Conservation (phyloP, 2,329 filamentous ascomycete species). For the Furcasterigmium sp. region DNA sequence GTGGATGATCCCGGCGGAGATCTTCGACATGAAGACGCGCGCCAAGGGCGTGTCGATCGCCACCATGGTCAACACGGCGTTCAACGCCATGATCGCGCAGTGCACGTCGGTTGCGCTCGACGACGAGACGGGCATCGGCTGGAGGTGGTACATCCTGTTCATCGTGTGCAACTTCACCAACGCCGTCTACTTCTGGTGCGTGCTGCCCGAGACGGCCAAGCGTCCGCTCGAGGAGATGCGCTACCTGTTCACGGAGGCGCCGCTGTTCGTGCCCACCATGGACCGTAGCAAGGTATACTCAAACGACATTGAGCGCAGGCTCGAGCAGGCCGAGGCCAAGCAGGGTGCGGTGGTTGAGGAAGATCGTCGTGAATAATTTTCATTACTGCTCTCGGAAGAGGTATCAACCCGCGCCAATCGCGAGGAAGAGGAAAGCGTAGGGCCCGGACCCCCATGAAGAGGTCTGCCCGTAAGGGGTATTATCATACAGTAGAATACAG, state of each 20-base stretch:
- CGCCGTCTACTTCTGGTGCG: slow-evolving; percentile 50
- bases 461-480: too few relatives aligned
- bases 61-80: slow-evolving; percentile 68
- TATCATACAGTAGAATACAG: too few relatives aligned
- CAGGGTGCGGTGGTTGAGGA: slow-evolving; percentile 6
- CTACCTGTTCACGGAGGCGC: slow-evolving; percentile 59
- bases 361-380: not conserved
- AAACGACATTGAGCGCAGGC: slow-evolving; percentile 53
- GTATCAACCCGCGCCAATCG: too few relatives aligned
- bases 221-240: slow-evolving; percentile 66
- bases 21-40: slow-evolving; percentile 72
- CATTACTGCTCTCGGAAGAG: too few relatives aligned
- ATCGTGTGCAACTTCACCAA: slow-evolving; percentile 53
- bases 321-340: slow-evolving; percentile 53
- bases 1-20: slow-evolving; percentile 61
- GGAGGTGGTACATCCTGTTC: slow-evolving; percentile 42
- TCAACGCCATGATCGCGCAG: slow-evolving; percentile 72
- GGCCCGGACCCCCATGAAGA: too few relatives aligned
- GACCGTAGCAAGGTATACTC: slow-evolving; percentile 33
- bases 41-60: slow-evolving; percentile 71
- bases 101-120: slow-evolving; percentile 53
- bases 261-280: slow-evolving; percentile 55
- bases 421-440: too few relatives aligned
- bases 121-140: slow-evolving; percentile 34
- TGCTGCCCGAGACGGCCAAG: slow-evolving; percentile 62